Percentiles rank a stretch among this genome's conserved stretches.
phyloP scores from a whole-genome alignment of 305 asterid genomes.

The Fraxinus platypoda region DNA sequence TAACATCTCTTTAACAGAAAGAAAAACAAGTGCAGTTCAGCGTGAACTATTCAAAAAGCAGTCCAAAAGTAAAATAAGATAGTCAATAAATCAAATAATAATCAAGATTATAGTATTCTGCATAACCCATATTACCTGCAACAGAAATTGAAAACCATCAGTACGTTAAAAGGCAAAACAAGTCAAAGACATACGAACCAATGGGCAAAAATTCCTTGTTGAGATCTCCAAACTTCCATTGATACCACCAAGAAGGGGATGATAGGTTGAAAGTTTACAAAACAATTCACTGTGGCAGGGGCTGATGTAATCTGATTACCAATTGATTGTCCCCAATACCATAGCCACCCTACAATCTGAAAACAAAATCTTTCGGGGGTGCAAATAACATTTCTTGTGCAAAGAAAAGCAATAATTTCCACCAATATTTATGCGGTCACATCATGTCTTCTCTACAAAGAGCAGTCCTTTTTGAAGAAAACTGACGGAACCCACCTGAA shows the following conservation, averaged over 20 bases:
- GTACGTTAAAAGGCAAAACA: slow-evolving; percentile 63
- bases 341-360: slow-evolving; percentile 92
- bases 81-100: slow-evolving; percentile 12
- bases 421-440: slow-evolving; percentile 81
- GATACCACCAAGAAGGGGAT: slow-evolving; percentile 64
- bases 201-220: slow-evolving; percentile 56
- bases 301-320: slow-evolving; percentile 67
- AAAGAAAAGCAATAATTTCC: slow-evolving; percentile 72
- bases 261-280: slow-evolving; percentile 66
- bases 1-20: slow-evolving; percentile 23
- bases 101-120: slow-evolving; percentile 32
- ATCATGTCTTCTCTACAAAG: slow-evolving; percentile 98
- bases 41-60: neutral
- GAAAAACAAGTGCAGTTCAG: neutral
- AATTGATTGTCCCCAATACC: slow-evolving; percentile 87
- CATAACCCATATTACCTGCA: slow-evolving; percentile 69
- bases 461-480: slow-evolving; percentile 97
- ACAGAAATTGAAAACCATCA: slow-evolving; percentile 61
- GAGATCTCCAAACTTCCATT: slow-evolving; percentile 55
- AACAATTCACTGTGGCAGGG: slow-evolving; percentile 88
- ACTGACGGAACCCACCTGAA: slow-evolving; percentile 99
- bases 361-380: slow-evolving; percentile 56
- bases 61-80: neutral
- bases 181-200: slow-evolving; percentile 96
- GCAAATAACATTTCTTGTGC: slow-evolving; percentile 79